Evolutionary conservation across 2,329 filamentous ascomycete genomes (phyloP).

Genomic region (Pseudogymnoascus sp.): DNA sequence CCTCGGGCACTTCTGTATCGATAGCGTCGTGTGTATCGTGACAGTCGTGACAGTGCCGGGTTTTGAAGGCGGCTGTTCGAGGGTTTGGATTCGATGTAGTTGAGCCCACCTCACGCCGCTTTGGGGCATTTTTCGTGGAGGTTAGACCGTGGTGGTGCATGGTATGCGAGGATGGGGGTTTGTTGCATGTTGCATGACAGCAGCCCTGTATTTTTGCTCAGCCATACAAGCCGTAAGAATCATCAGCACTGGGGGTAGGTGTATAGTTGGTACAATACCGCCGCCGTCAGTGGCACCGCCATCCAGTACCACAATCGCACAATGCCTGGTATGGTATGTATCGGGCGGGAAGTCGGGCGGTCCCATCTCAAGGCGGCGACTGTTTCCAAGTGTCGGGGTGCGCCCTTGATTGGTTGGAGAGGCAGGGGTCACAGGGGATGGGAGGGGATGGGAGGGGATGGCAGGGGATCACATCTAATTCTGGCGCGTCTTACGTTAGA

Average conservation of each 20-base stretch:
- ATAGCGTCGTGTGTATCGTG: background rate
- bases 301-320: background rate
- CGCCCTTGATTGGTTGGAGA: background rate
- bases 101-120: slow-evolving; percentile 4
- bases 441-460: background rate
- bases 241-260: background rate
- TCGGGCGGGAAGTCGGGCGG: slow-evolving; percentile 2
- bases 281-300: background rate
- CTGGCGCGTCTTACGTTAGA: slow-evolving; percentile 10
- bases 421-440: background rate
- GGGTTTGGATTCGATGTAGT: background rate
- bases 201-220: background rate
- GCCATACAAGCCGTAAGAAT: background rate
- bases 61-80: slow-evolving; percentile 6
- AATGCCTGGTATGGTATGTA: background rate
- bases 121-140: background rate
- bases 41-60: background rate
- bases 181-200: slow-evolving; percentile 3
- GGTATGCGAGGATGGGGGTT: background rate
- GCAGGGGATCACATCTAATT: slow-evolving; percentile 1
- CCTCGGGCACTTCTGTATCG: background rate
- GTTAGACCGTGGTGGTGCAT: background rate
- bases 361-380: slow-evolving; percentile 7
- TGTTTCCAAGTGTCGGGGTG: slow-evolving; percentile 5
- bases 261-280: background rate